Base-by-base conservation (phyloP, 2,329 filamentous ascomycete species). In the Fusarium compactum region DNA sequence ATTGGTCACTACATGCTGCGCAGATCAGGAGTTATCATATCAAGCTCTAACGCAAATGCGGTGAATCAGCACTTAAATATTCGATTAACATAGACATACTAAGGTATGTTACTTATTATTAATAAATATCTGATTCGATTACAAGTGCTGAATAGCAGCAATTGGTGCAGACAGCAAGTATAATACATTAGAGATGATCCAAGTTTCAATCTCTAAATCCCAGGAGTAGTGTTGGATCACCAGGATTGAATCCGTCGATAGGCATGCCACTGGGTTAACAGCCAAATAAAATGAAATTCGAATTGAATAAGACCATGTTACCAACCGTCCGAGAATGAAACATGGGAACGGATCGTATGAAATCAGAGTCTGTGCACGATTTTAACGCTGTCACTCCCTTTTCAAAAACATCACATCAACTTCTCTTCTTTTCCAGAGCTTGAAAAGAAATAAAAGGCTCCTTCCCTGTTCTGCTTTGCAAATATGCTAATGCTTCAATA, bases 401-500 rank as follows among this genome's bases (percentile, higher is more conserved):
- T n/a, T 38, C 18, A n/a, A 6, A 30, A 38, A 38, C 34, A 38
- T 38, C 9, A 38, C 18, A n/a, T 38, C 34, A n/a, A 38, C 10
- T n/a, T 38, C 18, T 38, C 18, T n/a, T 38, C 34, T 38, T 38
- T 38, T 12, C 18, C 18, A n/a, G 10, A 38, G 18, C 34, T 38
- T n/a, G 18, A 38, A 38, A 22, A 20, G 32, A n/a, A 25, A 16
- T 11, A 40, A 20, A 20, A 20, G 6, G 20, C 20, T 53, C 27
- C 24, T 53, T 20, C 5, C 6, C 24, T 6, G 6, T 50, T 10
- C 38, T 25, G 25, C 45, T 14, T 38, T 29, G 24, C 8, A 58
- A 30, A 47, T 20, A 34, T 30, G 15, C 9, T 7, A 30, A 62
- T 24, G 41, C 52, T 63, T 32, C 27, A 48, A 64, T 32, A 50